Percentiles rank a stretch among this genome's conserved stretches.
phyloP scores from a whole-genome alignment of 352 stramenopile species.

The Blastocystis sp. region DNA sequence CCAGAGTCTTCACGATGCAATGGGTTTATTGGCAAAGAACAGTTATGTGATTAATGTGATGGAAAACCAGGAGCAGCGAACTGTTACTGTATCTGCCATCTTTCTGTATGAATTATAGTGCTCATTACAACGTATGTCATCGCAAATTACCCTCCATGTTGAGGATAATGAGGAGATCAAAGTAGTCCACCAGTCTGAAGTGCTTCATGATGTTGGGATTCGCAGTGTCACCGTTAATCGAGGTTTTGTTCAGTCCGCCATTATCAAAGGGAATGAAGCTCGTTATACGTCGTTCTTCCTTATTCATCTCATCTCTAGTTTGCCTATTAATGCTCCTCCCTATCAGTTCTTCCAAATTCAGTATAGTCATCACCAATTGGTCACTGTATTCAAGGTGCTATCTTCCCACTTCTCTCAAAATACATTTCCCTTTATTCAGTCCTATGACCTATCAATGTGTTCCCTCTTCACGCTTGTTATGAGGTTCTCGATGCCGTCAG shows the following conservation, averaged over 20 bases:
- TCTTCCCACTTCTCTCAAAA: not conserved
- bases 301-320: not conserved
- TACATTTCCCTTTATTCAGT: not conserved
- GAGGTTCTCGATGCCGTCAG: not conserved
- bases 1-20: not conserved
- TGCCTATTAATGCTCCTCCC: not conserved
- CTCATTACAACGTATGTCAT: not conserved
- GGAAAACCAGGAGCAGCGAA: not conserved
- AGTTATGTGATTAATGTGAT: not conserved
- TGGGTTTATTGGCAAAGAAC: not conserved
- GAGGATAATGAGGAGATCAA: conserved; percentile 37
- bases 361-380: not conserved
- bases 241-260: not conserved
- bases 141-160: not conserved
- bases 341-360: not conserved
- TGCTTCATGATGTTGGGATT: not conserved
- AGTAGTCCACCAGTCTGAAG: not conserved
- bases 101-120: not conserved
- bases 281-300: not conserved
- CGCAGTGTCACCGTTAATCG: not conserved
- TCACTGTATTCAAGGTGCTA: not conserved
- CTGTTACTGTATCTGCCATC: not conserved
- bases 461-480: conserved; percentile 30
- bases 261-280: not conserved
- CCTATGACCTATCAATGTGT: not conserved